A percentile compares a stretch with the other conserved stretches of the same genome.
Evolutionary conservation across 2,329 filamentous ascomycete genomes (phyloP).

Genomic region (Epichloe baconii): DNA sequence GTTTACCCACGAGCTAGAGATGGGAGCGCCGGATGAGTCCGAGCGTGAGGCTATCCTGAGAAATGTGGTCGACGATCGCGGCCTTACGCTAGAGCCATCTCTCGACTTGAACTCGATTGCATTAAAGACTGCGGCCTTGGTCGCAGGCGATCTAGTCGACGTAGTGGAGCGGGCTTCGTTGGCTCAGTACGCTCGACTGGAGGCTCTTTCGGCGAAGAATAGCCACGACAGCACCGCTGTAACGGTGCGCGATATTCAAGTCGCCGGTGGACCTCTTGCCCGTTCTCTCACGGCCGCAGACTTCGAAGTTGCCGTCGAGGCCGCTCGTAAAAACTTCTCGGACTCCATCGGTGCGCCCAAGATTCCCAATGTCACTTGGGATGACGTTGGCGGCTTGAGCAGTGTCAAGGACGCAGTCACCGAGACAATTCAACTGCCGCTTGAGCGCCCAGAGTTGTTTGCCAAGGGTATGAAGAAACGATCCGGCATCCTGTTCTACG

Average conservation of each 20-base stretch:
- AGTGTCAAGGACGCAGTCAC: conserved; percentile 96
- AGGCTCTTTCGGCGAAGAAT: conserved; percentile 48
- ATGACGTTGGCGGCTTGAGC: conserved; percentile 83
- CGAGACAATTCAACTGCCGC: conserved; percentile 88
- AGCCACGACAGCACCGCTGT: conserved; percentile 29
- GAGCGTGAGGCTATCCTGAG: conserved; percentile 81
- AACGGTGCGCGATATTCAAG: conserved; percentile 69
- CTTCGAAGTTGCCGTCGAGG: conserved; percentile 87
- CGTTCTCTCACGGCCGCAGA: conserved; percentile 70
- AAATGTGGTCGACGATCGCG: conserved; percentile 62
- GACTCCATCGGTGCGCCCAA: conserved; percentile 95
- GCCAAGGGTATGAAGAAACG: conserved; percentile 98
- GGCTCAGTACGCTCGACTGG: conserved; percentile 62
- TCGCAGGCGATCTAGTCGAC: conserved; percentile 87
- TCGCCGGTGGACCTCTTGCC: conserved; percentile 71
- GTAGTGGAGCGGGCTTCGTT: conserved; percentile 83
- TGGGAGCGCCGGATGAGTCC: conserved; percentile 81
- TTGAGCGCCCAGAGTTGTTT: conserved; percentile 85
- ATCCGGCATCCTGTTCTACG: conserved; percentile 85
- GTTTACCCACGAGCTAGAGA: conserved; percentile 92
- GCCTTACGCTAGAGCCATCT: conserved; percentile 65
- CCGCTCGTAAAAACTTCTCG: conserved; percentile 93
- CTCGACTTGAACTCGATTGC: conserved; percentile 78
- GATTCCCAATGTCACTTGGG: conserved; percentile 94
- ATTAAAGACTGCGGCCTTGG: conserved; percentile 87